Conservation (phyloP, 805 yeast genomes). For the Hermanozyma aechmeae region DNA sequence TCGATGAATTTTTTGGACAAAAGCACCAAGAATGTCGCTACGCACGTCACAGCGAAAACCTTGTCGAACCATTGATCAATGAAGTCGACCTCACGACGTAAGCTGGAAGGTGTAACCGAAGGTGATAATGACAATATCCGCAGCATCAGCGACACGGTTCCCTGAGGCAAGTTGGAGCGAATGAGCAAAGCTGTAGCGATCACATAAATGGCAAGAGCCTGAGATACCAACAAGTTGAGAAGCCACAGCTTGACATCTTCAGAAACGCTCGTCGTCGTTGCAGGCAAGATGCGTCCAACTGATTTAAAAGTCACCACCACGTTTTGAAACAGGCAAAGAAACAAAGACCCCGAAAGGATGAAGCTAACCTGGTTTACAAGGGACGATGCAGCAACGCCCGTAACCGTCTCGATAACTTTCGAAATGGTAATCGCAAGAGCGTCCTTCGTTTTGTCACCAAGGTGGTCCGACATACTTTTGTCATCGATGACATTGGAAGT, state of each 20-base stretch:
- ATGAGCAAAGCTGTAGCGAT: constrained; percentile 43
- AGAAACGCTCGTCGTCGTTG: constrained; percentile 8
- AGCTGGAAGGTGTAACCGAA: constrained; percentile 4
- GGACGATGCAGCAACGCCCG: constrained; percentile 25
- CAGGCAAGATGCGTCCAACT: constrained; percentile 24
- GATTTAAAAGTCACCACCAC: constrained; percentile 54
- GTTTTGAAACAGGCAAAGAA: constrained; percentile 55
- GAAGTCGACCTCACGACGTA: constrained; percentile 31
- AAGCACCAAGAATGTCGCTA: constrained; percentile 21
- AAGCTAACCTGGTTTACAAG: constrained; percentile 39
- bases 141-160: constrained; percentile 32
- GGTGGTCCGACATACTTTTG: constrained; percentile 3
- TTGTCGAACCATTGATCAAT: constrained; percentile 45
- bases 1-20: constrained; percentile 9
- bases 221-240: constrained; percentile 30
- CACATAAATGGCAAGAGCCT: constrained; percentile 41
- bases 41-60: constrained; percentile 37
- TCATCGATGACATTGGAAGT: constrained; percentile 5
- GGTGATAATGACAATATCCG: constrained; percentile 27
- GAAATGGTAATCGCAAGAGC: constrained; percentile 43
- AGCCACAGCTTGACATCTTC: constrained; percentile 18
- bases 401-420: constrained; percentile 21
- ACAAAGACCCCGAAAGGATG: constrained; percentile 47
- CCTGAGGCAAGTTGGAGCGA: constrained; percentile 38
- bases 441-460: constrained; percentile 21